A percentile compares a stretch with the other conserved stretches of the same genome.
Conservation (phyloP, 768 basidiomycete genomes). For the Thelephora ganbajun region DNA sequence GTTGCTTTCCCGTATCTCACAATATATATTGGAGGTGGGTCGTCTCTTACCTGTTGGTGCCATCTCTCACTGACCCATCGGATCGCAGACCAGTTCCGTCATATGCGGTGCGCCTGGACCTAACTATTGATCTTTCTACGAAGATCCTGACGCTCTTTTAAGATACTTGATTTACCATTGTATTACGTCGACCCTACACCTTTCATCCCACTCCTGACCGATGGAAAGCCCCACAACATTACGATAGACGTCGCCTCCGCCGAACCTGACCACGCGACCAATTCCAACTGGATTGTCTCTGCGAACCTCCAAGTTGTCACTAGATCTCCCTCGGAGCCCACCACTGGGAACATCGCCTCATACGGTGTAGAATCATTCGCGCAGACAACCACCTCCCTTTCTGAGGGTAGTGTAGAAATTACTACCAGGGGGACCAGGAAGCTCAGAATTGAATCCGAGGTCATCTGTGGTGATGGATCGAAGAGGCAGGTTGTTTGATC, state of each 20-base stretch:
- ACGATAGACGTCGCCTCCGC: conserved; percentile 63
- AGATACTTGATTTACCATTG: conserved; percentile 58
- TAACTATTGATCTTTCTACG: neutral
- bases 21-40: conserved; percentile 67
- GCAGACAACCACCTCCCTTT: conserved; percentile 31
- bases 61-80: neutral
- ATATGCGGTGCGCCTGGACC: conserved; percentile 27
- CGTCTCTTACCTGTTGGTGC: neutral
- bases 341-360: conserved; percentile 50
- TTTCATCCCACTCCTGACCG: conserved; percentile 56
- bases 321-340: conserved; percentile 46
- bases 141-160: neutral
- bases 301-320: conserved; percentile 54
- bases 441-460: conserved; percentile 45
- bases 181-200: conserved; percentile 71
- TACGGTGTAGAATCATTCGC: conserved; percentile 50
- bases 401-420: conserved; percentile 36
- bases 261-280: conserved; percentile 48
- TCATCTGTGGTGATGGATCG: conserved; percentile 48
- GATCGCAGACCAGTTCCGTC: conserved; percentile 52
- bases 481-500: conserved; percentile 39
- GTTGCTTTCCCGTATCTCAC: conserved; percentile 38
- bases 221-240: conserved; percentile 56
- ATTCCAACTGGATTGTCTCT: conserved; percentile 70
- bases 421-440: conserved; percentile 46